Evolutionary conservation across 805 yeast genomes (phyloP).

Genomic region (Saccharomycopsis sp.): DNA sequence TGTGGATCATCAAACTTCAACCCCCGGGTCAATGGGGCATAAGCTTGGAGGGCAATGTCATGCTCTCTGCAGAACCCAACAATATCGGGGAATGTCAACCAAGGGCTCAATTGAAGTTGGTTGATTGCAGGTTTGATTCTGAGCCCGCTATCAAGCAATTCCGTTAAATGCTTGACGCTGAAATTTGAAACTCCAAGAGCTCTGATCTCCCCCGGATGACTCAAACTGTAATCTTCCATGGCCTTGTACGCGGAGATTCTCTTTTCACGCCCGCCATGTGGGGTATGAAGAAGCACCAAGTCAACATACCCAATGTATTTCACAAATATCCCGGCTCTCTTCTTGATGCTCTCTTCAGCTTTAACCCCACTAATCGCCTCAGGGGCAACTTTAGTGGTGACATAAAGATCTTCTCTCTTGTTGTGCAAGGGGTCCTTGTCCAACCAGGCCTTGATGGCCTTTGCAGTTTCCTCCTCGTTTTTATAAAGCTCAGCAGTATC

Average conservation of each 20-base stretch:
- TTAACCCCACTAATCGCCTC: constrained; percentile 62
- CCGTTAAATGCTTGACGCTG: constrained; percentile 50
- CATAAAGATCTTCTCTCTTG: constrained; percentile 44
- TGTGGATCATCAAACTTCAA: constrained; percentile 35
- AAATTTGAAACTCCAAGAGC: constrained; percentile 79
- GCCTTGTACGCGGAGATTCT: constrained; percentile 63
- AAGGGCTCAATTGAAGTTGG: constrained; percentile 48
- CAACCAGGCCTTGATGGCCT: constrained; percentile 48
- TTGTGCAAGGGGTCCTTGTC: constrained; percentile 35
- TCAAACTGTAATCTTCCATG: constrained; percentile 57
- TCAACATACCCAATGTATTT: constrained; percentile 57
- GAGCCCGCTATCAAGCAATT: constrained; percentile 44
- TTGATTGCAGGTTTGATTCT: constrained; percentile 44
- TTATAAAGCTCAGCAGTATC: constrained; percentile 61
- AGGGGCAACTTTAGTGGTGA: constrained; percentile 71
- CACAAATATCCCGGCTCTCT: constrained; percentile 40
- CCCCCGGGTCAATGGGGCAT: constrained; percentile 56
- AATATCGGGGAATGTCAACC: constrained; percentile 35
- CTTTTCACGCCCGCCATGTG: constrained; percentile 36
- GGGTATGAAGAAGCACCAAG: constrained; percentile 58
- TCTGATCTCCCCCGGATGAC: constrained; percentile 45
- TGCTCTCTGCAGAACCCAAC: constrained; percentile 35
- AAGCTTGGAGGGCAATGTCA: constrained; percentile 48
- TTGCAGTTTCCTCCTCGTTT: constrained; percentile 56
- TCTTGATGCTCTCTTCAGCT: constrained; percentile 50